Evolutionary conservation across 345 rosid species (phyloP).

Genomic region (Aurinia saxatilis): DNA sequence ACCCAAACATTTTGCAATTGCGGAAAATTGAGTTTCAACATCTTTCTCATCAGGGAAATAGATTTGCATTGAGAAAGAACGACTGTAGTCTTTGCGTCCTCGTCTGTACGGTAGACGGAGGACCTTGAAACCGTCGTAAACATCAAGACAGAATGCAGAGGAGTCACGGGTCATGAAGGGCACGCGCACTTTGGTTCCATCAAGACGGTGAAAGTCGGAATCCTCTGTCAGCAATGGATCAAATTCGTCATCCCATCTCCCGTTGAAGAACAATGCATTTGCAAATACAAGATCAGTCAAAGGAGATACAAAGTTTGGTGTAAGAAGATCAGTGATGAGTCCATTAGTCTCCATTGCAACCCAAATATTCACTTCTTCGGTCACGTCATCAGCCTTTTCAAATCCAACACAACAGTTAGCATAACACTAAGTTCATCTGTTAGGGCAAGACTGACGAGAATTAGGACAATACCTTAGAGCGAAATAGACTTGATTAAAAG

Average conservation of each 20-base stretch:
- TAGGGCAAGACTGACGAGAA: neutral
- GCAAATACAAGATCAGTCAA: slow-evolving; percentile 5
- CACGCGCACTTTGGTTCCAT: too few species aligned
- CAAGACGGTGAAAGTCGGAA: slow-evolving; percentile 6
- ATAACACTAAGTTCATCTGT: slow-evolving; percentile 36
- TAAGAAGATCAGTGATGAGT: too few species aligned
- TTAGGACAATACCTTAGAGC: slow-evolving; percentile 39
- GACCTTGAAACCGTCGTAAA: slow-evolving; percentile 13
- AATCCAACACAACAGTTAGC: too few species aligned
- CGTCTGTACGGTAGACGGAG: neutral
- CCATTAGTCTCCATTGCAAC: slow-evolving; percentile 35
- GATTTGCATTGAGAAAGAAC: neutral
- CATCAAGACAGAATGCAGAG: neutral
- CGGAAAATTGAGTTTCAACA: too few species aligned
- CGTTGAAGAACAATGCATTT: too few species aligned
- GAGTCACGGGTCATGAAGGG: too few species aligned
- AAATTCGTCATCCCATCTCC: neutral
- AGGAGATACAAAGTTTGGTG: too few species aligned
- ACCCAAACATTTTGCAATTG: too few species aligned
- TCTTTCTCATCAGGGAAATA: slow-evolving; percentile 16
- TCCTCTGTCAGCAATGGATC: slow-evolving; percentile 1
- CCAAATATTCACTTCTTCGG: too few species aligned
- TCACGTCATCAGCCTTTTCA: too few species aligned
- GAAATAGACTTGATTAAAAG: slow-evolving; percentile 56
- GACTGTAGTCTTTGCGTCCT: neutral